Base-by-base conservation (phyloP, 1,139 yeast genomes). In the Starmera stellimalicola region DNA sequence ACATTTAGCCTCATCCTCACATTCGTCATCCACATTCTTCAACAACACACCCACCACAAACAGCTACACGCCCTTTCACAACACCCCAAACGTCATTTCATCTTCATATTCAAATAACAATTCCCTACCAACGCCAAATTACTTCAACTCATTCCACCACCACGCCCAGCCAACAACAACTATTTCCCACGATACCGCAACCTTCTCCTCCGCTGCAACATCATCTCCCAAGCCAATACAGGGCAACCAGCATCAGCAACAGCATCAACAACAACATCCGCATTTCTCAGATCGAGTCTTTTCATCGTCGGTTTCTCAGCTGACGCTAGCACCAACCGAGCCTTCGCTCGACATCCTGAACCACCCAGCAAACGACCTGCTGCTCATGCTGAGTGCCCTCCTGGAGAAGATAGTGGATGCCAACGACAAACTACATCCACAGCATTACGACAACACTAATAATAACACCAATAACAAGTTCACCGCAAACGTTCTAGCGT, bases 321-420 rank as follows among this genome's bases (percentile, higher is more conserved):
- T 31, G 16, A 12, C 18, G 8, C n/a, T 27, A 16, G 9, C 14
- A 3, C 32, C 22, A 9, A 41, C 43, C 15, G 70, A 70, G 34
- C 74, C 68, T 29, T 88, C 77, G 47, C 63, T 83, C 39, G 85
- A 84, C 52, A 83, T 88, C 35, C 88, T 85, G 12, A 83, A 77
- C 30, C 84, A 78, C 51, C 88, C 95, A 0, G 87, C 83, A 2
- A 73, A 80, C 38, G 93, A 83, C 43, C 68, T 91, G 23, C 68
- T 91, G 30, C 57, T 77, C 35, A 88, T 91, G 96, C 66, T 91
- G 31, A 75, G 95, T 18, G 81, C 94, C 20, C 63, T 88, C 32
- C 63, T 91, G 33, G 84, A 84, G 41, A 84, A 83, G 52, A 87
- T 91, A 30, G 81, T 88, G 30, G 93, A 82, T 49, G 88, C 95